phyloP scores from a whole-genome alignment of 176 grass and related monocot genomes.

The Secale cereale region DNA sequence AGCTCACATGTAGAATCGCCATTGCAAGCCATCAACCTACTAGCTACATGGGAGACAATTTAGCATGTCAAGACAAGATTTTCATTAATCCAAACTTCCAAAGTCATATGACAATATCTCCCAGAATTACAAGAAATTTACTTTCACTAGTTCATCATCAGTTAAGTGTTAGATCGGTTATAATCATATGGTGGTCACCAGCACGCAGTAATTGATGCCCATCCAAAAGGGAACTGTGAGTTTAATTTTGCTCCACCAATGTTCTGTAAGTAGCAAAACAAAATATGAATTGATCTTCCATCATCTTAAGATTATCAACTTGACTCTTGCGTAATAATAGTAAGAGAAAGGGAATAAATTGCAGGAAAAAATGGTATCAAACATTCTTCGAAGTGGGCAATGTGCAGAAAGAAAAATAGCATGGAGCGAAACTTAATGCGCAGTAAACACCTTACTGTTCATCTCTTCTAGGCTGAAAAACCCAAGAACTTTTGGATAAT shows the following conservation, averaged over 20 bases:
- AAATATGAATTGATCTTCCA: neutral
- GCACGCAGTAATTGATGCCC: neutral
- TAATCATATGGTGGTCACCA: neutral
- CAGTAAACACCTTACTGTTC: constrained; percentile 88
- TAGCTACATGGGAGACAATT: neutral
- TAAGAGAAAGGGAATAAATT: neutral
- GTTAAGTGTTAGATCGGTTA: neutral
- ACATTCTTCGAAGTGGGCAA: neutral
- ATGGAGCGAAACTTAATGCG: constrained; percentile 29
- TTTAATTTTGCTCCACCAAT: constrained; percentile 2
- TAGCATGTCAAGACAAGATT: neutral
- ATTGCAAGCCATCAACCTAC: neutral
- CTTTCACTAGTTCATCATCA: neutral
- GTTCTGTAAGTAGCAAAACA: neutral
- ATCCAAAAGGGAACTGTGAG: neutral
- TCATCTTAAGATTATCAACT: neutral
- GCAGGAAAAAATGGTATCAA: neutral
- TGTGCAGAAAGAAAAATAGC: neutral
- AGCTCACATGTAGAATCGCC: no score
- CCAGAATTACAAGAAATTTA: neutral
- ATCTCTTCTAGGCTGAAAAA: constrained; percentile 87
- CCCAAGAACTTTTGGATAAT: constrained; percentile 87
- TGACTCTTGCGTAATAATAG: neutral
- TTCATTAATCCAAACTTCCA: neutral
- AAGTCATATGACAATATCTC: neutral